Percentiles rank a stretch among this genome's conserved stretches.
These are phyloP conservation scores for Penicillium turbatum DNA, from an alignment of 495 filamentous ascomycete genomes.

Conservation along the genomic window DNA sequence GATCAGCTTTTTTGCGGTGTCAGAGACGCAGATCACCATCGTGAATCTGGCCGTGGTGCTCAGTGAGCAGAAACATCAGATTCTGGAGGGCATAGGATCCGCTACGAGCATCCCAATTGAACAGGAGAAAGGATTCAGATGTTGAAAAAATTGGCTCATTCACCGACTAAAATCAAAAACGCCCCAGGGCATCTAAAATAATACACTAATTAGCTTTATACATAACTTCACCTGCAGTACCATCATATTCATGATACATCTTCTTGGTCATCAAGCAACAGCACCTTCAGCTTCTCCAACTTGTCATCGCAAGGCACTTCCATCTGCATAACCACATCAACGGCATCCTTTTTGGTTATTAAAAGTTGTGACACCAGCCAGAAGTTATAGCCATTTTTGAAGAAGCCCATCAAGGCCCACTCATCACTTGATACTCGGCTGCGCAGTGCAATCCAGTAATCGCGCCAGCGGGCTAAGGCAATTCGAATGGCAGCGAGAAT, in stretches of 20 bases:
- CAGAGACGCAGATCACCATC: too few relatives aligned
- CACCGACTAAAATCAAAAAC: too few relatives aligned
- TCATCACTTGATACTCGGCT: conserved; percentile 32
- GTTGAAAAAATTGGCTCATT: too few relatives aligned
- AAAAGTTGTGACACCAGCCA: conserved; percentile 45
- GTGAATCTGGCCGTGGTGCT: too few relatives aligned
- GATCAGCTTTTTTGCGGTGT: too few relatives aligned
- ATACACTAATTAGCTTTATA: not conserved
- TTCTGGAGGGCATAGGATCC: too few relatives aligned
- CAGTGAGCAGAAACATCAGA: too few relatives aligned
- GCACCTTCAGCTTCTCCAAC: conserved; percentile 41
- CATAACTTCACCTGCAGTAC: not conserved
- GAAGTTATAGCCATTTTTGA: conserved; percentile 44
- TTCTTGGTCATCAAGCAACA: conserved; percentile 40
- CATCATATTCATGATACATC: conserved; percentile 1
- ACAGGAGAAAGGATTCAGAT: too few relatives aligned
- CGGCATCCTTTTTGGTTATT: conserved; percentile 45
- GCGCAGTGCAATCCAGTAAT: conserved; percentile 34
- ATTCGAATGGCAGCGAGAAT: conserved; percentile 30
- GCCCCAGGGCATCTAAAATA: too few relatives aligned
- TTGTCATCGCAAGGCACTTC: conserved; percentile 49
- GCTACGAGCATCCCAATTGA: too few relatives aligned
- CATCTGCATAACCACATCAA: conserved; percentile 46
- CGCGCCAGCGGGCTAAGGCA: conserved; percentile 38
- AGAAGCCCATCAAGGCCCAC: conserved; percentile 46